Conservation (phyloP, 1,284 basidiomycete species). For the Cutaneotrichosporon mucoides region DNA sequence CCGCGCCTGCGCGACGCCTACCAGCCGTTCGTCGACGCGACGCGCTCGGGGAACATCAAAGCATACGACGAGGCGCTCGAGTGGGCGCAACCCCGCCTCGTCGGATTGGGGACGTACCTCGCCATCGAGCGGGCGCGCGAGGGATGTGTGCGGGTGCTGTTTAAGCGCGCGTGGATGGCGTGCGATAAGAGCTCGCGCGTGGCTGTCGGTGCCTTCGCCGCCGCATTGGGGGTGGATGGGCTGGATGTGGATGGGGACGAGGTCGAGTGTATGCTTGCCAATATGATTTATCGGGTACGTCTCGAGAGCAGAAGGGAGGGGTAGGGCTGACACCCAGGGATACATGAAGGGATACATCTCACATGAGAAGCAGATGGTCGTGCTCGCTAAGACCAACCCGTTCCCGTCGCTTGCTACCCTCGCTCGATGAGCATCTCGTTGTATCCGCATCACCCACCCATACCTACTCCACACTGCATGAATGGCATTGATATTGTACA, state of each 20-base stretch:
- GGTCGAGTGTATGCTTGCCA: slow-evolving; percentile 88
- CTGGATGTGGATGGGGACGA: slow-evolving; percentile 60
- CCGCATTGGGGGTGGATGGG: slow-evolving; percentile 64
- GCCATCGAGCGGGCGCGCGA: slow-evolving; percentile 84
- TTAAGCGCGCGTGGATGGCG: slow-evolving; percentile 82
- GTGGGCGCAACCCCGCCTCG: slow-evolving; percentile 62
- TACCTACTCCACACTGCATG: not conserved
- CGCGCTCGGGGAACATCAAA: slow-evolving; percentile 69
- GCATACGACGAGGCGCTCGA: slow-evolving; percentile 72
- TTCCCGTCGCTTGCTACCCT: slow-evolving; percentile 60
- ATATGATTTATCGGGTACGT: slow-evolving; percentile 76
- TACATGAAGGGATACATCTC: slow-evolving; percentile 94
- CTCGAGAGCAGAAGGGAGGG: not conserved
- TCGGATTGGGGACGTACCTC: slow-evolving; percentile 78
- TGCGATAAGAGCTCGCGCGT: slow-evolving; percentile 68
- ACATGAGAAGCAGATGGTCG: slow-evolving; percentile 88
- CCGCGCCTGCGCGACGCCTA: slow-evolving; percentile 71
- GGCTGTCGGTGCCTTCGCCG: slow-evolving; percentile 70
- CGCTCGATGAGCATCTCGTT: slow-evolving; percentile 18
- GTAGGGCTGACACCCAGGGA: slow-evolving; percentile 50
- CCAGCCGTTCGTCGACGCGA: slow-evolving; percentile 71
- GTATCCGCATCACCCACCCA: no score
- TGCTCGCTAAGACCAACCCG: slow-evolving; percentile 72
- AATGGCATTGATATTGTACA: not conserved
- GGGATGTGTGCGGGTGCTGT: slow-evolving; percentile 75